Percentiles rank a stretch among this genome's conserved stretches.
phyloP scores from a whole-genome alignment of 306 rosid species.

The Medicago lupulina region DNA sequence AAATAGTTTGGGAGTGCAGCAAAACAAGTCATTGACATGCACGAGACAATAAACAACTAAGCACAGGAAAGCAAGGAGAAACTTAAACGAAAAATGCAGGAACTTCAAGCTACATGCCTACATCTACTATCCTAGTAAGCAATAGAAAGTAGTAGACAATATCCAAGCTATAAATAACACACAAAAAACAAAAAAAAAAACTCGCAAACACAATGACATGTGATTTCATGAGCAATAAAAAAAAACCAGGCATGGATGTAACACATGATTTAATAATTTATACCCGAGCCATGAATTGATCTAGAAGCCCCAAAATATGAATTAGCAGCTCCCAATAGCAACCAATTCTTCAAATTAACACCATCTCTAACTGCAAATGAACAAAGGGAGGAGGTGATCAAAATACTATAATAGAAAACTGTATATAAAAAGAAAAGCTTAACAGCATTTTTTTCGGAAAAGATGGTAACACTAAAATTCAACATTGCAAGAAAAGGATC shows the following conservation, averaged over 20 bases:
- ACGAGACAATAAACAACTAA: conserved; percentile 8
- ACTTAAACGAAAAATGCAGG: conserved; percentile 3
- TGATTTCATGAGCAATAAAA: conserved; percentile 24
- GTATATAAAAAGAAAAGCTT: background rate
- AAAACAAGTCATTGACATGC: conserved; percentile 14
- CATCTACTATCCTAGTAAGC: conserved; percentile 24
- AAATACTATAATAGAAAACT: background rate
- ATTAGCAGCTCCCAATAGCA: conserved; percentile 56
- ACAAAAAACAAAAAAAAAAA: background rate
- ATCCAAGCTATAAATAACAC: conserved; percentile 5
- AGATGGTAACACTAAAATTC: background rate
- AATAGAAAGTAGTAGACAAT: conserved; percentile 10
- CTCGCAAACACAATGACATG: conserved; percentile 18
- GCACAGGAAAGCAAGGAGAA: conserved; percentile 4
- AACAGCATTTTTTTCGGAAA: background rate
- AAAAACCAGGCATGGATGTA: background rate
- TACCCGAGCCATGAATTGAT: conserved; percentile 88
- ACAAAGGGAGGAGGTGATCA: conserved; percentile 16
- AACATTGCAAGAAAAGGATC: conserved; percentile 8
- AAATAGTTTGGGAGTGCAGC: conserved; percentile 15
- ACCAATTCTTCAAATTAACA: conserved; percentile 53
- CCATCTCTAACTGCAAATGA: conserved; percentile 46
- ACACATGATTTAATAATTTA: conserved; percentile 20
- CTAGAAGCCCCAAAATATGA: conserved; percentile 51
- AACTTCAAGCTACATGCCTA: conserved; percentile 20